Conservation (phyloP, 768 basidiomycete species). For the Scleroderma citrinum region DNA sequence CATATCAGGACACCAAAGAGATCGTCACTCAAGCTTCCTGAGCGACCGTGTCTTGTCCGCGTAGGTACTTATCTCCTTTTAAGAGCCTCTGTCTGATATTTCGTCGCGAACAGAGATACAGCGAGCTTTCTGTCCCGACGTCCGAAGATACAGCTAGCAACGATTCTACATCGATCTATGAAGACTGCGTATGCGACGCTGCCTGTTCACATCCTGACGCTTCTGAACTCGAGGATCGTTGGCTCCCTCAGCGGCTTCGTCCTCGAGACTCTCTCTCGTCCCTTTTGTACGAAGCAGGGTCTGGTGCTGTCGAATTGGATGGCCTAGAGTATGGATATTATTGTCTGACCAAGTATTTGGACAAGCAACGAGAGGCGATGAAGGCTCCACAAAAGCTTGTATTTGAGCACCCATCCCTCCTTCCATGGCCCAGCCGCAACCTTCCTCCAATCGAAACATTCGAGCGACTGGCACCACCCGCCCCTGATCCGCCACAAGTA, state of each 20-base stretch:
- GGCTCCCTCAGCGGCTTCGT: slow-evolving; percentile 4
- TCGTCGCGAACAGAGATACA: slow-evolving; percentile 9
- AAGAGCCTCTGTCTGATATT: slow-evolving; percentile 1
- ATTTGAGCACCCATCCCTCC: slow-evolving; percentile 14
- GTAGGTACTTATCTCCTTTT: slow-evolving; percentile 9
- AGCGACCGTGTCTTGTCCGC: slow-evolving; percentile 25
- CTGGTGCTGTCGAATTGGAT: slow-evolving; percentile 22
- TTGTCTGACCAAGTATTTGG: slow-evolving; percentile 22
- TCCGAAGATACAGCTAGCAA: slow-evolving; percentile 1
- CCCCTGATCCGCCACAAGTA: not conserved
- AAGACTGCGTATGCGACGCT: slow-evolving; percentile 23
- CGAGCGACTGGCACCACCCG: not conserved
- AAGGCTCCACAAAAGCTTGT: slow-evolving; percentile 13
- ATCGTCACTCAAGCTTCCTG: slow-evolving; percentile 10
- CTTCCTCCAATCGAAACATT: not conserved
- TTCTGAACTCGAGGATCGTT: slow-evolving; percentile 12
- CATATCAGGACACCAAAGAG: slow-evolving; percentile 14
- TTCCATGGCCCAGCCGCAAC: slow-evolving; percentile 14
- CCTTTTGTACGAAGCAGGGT: slow-evolving; percentile 26
- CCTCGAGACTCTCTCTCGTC: slow-evolving; percentile 10
- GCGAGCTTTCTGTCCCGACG: not conserved
- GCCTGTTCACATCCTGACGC: slow-evolving; percentile 15
- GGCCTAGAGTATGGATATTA: slow-evolving; percentile 18
- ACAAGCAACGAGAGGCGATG: slow-evolving; percentile 21
- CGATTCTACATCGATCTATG: slow-evolving; percentile 22